phyloP scores from a whole-genome alignment of 192 early-diverging fungal species.

The Spinellus fusiger region DNA sequence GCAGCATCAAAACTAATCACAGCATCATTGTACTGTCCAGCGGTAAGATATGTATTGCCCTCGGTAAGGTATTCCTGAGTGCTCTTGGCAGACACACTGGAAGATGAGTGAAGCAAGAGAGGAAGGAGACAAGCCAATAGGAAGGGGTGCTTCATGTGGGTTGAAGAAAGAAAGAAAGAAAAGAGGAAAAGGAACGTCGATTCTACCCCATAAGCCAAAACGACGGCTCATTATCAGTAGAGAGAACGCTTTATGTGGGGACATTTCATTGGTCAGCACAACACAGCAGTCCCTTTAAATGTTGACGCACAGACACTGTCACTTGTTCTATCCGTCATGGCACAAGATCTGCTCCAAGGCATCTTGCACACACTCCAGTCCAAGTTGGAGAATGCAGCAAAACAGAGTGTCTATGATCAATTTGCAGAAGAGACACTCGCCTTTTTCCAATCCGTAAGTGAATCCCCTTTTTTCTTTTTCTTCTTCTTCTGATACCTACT shows the following conservation, averaged over 20 bases:
- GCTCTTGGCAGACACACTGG: slow-evolving; percentile 17
- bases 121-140: slow-evolving; percentile 22
- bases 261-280: not conserved
- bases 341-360: not conserved
- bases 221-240: not conserved
- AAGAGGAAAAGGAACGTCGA: not conserved
- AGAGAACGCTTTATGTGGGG: not conserved
- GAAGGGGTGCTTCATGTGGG: slow-evolving; percentile 3
- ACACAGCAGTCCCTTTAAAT: not conserved
- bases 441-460: not conserved
- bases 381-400: not conserved
- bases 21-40: slow-evolving; percentile 53
- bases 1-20: slow-evolving; percentile 58
- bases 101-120: slow-evolving; percentile 5
- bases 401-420: not conserved
- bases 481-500: not conserved
- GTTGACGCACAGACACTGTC: not conserved
- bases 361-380: not conserved
- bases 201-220: not conserved
- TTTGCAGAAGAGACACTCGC: not conserved
- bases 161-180: slow-evolving; percentile 5
- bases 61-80: slow-evolving; percentile 40
- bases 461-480: not conserved
- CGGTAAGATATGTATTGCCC: slow-evolving; percentile 31
- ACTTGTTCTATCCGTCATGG: not conserved